phyloP scores from a whole-genome alignment of 2,329 filamentous ascomycete species.

The Aspergillus uvarum region DNA sequence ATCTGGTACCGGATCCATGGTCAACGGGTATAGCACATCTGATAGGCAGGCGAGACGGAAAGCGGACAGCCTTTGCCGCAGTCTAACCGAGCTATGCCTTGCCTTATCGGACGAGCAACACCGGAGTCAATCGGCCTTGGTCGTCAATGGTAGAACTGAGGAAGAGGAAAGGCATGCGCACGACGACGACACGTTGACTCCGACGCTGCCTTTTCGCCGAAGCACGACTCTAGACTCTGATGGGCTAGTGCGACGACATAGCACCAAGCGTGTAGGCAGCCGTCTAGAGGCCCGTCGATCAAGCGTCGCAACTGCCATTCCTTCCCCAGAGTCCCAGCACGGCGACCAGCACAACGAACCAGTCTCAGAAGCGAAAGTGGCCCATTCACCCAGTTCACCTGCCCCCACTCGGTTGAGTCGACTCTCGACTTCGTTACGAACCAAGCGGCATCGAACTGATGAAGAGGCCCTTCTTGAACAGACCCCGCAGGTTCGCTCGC shows the following conservation, averaged over 20 bases:
- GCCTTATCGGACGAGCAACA: conserved; percentile 67
- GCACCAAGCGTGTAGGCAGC: conserved; percentile 29
- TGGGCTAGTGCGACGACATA: conserved; percentile 26
- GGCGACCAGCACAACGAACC: conserved; percentile 12
- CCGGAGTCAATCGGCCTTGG: conserved; percentile 31
- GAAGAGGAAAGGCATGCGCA: conserved; percentile 24
- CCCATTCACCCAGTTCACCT: conserved; percentile 17
- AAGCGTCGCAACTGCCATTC: conserved; percentile 34
- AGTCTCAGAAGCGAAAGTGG: conserved; percentile 9
- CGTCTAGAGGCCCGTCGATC: conserved; percentile 43
- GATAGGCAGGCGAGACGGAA: conserved; percentile 87
- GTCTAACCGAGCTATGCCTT: conserved; percentile 87
- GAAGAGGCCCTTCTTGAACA: conserved; percentile 35
- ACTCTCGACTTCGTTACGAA: conserved; percentile 40
- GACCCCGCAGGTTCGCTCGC: conserved; percentile 35
- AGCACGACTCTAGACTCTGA: conserved; percentile 42
- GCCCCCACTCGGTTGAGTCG: conserved; percentile 42
- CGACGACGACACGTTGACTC: conserved; percentile 27
- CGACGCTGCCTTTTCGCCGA: conserved; percentile 36
- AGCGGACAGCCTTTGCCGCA: conserved; percentile 88
- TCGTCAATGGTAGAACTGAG: conserved; percentile 26
- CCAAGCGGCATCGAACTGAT: conserved; percentile 38
- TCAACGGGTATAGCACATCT: conserved; percentile 48
- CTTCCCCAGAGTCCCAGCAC: conserved; percentile 9
- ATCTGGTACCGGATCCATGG: conserved; percentile 38